Evolutionary conservation across 164 flowering plant genomes (phyloP), one percentile per base, ranked within the genome.

Genomic region (Liquidambar formosana): DNA sequence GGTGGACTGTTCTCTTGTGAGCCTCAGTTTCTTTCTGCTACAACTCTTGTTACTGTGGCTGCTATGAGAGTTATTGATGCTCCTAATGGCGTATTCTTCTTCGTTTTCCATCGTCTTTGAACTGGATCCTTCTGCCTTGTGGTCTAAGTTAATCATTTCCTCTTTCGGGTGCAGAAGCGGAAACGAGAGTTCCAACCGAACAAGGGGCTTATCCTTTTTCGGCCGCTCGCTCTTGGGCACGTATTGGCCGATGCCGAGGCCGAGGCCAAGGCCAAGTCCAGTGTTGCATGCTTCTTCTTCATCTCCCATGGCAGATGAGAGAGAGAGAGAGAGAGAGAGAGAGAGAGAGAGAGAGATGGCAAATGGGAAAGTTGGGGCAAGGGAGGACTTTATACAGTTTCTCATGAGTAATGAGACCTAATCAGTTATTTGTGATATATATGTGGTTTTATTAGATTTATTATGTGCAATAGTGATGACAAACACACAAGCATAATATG

Each of bases 1-100:
- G 25, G 23, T 18, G 3, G 74, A 52, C 49, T 78, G 78, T 0
- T 71, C 73, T 45, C 61, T 75, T 3, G 78, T 59, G 26, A 78
- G 71, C 63, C 78, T 68, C 54, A 78, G 58, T 54, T 75, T 78
- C 71, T 75, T 78, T 14, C 81, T 75, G 19, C 26, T 12, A 51
- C 19, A 14, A 18, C 18, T 45, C 8, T 53, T 62, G 38, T 44
- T 51, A 2, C 51, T 1, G 6, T 71, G n/a, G n/a, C n/a, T n/a
- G n/a, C n/a, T n/a, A n/a, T n/a, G n/a, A n/a, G n/a, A n/a, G n/a
- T n/a, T n/a, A n/a, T n/a, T n/a, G n/a, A n/a, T n/a, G n/a, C n/a
- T n/a, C n/a, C n/a, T n/a, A n/a, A n/a, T n/a, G n/a, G n/a, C n/a
- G n/a, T n/a, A n/a, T n/a, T n/a, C 38, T 1, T 26, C 57, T 6